A percentile compares a stretch with the other conserved stretches of the same genome.
Conservation (phyloP, 2,329 filamentous ascomycete species). For the Venturia pyrina region DNA sequence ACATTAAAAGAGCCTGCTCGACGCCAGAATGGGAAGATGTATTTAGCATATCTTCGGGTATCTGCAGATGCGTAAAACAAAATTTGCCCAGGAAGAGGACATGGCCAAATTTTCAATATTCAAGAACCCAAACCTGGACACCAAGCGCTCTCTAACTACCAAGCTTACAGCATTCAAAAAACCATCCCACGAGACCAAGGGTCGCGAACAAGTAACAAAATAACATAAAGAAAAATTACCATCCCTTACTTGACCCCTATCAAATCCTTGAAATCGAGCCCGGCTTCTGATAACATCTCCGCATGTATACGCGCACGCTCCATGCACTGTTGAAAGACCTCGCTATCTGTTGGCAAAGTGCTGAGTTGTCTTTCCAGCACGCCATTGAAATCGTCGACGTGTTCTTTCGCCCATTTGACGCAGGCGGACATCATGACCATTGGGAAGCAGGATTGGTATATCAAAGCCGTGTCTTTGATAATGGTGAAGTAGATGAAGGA, state of each 20-base stretch:
- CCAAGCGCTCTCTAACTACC: background rate
- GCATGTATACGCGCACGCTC: slow-evolving; percentile 73
- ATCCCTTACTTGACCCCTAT: slow-evolving; percentile 32
- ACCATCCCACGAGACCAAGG: background rate
- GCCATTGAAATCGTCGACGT: slow-evolving; percentile 82
- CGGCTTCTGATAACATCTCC: slow-evolving; percentile 69
- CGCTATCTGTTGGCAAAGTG: slow-evolving; percentile 66
- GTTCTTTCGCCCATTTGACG: slow-evolving; percentile 96
- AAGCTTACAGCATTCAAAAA: background rate
- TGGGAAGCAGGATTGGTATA: slow-evolving; percentile 72
- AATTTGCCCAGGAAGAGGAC: no score
- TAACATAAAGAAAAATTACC: background rate
- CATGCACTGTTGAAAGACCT: slow-evolving; percentile 75
- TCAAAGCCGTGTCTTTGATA: slow-evolving; percentile 84
- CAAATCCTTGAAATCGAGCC: slow-evolving; percentile 78
- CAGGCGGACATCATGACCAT: slow-evolving; percentile 83
- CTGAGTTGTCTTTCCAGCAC: slow-evolving; percentile 77
- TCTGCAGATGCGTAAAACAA: no score
- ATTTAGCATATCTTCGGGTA: no score
- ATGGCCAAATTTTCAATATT: no score
- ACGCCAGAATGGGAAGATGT: no score
- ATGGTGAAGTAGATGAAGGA: slow-evolving; percentile 93
- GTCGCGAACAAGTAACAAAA: no score
- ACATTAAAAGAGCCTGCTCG: no score
- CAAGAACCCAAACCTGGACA: no score